phyloP scores from a whole-genome alignment of 2,329 filamentous ascomycete species.

The Aspergillus uvarum region DNA sequence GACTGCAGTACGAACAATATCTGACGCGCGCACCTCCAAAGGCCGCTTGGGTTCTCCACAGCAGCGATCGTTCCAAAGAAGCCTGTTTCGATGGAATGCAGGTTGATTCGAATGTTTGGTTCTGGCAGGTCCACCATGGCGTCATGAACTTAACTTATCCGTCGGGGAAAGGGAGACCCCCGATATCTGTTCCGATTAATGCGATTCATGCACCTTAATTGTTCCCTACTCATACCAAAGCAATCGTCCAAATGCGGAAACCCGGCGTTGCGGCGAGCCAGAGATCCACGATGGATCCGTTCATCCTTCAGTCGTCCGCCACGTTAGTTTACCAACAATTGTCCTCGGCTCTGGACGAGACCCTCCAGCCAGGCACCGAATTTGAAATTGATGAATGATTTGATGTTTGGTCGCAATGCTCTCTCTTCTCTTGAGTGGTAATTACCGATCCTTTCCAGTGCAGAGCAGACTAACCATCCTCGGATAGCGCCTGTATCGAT shows the following conservation, averaged over 20 bases:
- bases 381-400: too few relatives aligned
- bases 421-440: not conserved
- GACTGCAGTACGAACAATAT: not conserved
- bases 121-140: slow-evolving; percentile 21
- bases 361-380: too few relatives aligned
- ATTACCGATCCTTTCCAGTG: not conserved
- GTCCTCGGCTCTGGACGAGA: too few relatives aligned
- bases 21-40: not conserved
- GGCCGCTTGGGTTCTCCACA: not conserved
- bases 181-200: not conserved
- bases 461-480: not conserved
- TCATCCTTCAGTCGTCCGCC: too few relatives aligned
- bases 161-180: not conserved
- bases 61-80: slow-evolving; percentile 1
- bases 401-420: not conserved
- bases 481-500: not conserved
- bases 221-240: too few relatives aligned
- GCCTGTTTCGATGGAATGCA: slow-evolving; percentile 1
- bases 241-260: not conserved
- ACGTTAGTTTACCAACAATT: too few relatives aligned
- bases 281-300: not conserved
- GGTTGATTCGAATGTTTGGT: slow-evolving; percentile 8
- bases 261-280: not conserved
- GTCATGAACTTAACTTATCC: slow-evolving; percentile 20
- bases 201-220: not conserved